Evolutionary conservation across 2,329 filamentous ascomycete species (phyloP).

Genomic region (Exophiala spinifera): DNA sequence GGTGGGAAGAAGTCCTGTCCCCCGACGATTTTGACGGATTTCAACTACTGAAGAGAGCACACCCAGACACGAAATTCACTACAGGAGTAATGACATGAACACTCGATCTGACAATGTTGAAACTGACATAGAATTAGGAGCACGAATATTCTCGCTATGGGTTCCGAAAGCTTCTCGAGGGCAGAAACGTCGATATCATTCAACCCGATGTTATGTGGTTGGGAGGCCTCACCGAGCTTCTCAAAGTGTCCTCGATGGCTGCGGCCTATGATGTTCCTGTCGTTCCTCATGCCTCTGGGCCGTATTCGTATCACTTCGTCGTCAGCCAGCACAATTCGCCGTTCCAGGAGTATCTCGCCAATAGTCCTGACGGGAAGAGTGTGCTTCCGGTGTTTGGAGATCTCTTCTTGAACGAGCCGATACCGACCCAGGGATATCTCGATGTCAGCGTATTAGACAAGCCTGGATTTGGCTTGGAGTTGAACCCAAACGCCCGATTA

Average conservation of each 20-base stretch:
- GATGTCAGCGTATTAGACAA: conserved; percentile 77
- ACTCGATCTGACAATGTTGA: background rate
- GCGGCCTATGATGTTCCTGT: conserved; percentile 92
- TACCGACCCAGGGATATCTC: conserved; percentile 77
- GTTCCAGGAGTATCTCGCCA: conserved; percentile 94
- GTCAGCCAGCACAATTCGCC: conserved; percentile 89
- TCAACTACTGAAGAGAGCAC: conserved; percentile 81
- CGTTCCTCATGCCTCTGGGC: conserved; percentile 88
- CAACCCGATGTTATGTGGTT: conserved; percentile 99
- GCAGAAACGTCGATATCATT: conserved; percentile 87
- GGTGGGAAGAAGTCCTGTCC: conserved; percentile 93
- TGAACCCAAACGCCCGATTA: conserved; percentile 77
- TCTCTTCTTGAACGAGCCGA: conserved; percentile 85
- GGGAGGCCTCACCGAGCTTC: conserved; percentile 84
- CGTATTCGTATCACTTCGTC: conserved; percentile 95
- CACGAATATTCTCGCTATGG: conserved; percentile 94
- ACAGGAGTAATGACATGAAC: conserved; percentile 56
- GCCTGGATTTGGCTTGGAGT: conserved; percentile 83
- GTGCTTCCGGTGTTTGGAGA: conserved; percentile 91
- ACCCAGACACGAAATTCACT: conserved; percentile 88
- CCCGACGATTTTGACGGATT: conserved; percentile 93
- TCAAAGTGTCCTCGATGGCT: conserved; percentile 84
- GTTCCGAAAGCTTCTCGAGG: conserved; percentile 90
- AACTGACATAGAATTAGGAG: conserved; percentile 47
- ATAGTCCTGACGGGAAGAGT: conserved; percentile 84